Evolutionary conservation across 2,329 filamentous ascomycete species (phyloP), one percentile per base, ranked within the genome.

Genomic region (Diaporthe longicolla): DNA sequence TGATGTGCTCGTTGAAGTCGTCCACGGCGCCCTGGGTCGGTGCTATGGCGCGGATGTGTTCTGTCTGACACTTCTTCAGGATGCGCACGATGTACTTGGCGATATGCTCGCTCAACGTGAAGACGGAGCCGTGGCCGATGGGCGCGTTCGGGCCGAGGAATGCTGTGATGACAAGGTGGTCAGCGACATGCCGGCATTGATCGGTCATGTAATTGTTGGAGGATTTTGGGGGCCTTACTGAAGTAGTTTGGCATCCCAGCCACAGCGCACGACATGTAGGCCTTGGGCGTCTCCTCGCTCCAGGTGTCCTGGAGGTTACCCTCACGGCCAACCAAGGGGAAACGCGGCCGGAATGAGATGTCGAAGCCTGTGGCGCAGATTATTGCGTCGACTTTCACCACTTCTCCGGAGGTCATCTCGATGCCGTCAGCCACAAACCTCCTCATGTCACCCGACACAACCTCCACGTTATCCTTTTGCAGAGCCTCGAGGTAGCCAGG

Each of bases 311-410:
- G 87, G 43, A 90, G 82, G 75, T 89, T 87, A 24, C 87, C 87
- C n/a, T 83, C 77, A 29, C 85, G 82, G 13, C 87, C 87, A 8
- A 87, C 79, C 24, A 90, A 79, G 0, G 87, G 87, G 74, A 89
- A 90, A 0, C 85, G 83, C 4, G 88, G 88, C 10, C 83, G 79
- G 78, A 89, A 90, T 1, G 86, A 88, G 7, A 85, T 86, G 76
- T 90, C 85, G 77, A 89, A 90, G 1, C 89, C 88, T 0, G 88
- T 90, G n/a, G 89, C 89, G 74, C 88, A 89, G 63, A 91, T 83
- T 29, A 92, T 86, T 17, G 85, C 84, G 77, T 92, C 90, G 19
- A 89, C 85, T 45, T 87, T 82, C 69, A 88, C 79, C n/a, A 87
- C 79, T 48, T 84, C 78, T n/a, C 87, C 88, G 5, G 84, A 85